Evolutionary conservation across 1,284 basidiomycete species (phyloP), one percentile per base, ranked within the genome.

Genomic region (Cronartium ribicola): DNA sequence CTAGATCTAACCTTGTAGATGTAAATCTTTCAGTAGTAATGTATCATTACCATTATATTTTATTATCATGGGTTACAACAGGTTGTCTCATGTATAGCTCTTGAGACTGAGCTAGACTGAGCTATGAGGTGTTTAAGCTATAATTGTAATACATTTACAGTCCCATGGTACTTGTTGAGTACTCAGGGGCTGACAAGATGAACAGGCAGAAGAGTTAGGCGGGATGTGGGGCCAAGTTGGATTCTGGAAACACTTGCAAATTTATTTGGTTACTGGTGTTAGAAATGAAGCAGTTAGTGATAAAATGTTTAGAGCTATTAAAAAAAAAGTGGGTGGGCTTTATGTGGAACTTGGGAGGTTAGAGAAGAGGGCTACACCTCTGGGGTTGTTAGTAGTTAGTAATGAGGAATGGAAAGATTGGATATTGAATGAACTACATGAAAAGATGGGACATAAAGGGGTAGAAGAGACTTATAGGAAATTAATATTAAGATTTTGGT

Each of bases 391-490:
- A 46, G 44, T 46, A 46, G 44, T 46, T 46, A 46, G 10, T 8
- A 46, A 17, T 8, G 17, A 46, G 17, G 44, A 46, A 8, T 8
- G 44, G 8, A 8, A 46, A 46, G 44, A 46, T 8, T 8, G 8
- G 17, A 17, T 46, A 46, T 46, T 46, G 44, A 8, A 46, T 8
- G 17, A 17, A 46, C 36, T 67, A 40, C 66, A 67, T 40, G 44
- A 46, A 46, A 57, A n/a, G 51, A 67, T 13, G 51, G 41, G 3
- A 11, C 57, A 17, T 46, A 55, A n/a, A 46, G 57, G n/a, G 22
- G 37, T 2, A 51, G 66, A 2, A 41, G 66, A 67, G 22, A 67
- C 66, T 3, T 67, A 67, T 51, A 39, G 20, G 7, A 5, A 51
- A 40, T 5, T 51, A 2, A 7, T 41, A 17, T 1, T n/a, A 11